Base-by-base conservation (phyloP, 2,329 filamentous ascomycete species). In the Epichloe typhina region DNA sequence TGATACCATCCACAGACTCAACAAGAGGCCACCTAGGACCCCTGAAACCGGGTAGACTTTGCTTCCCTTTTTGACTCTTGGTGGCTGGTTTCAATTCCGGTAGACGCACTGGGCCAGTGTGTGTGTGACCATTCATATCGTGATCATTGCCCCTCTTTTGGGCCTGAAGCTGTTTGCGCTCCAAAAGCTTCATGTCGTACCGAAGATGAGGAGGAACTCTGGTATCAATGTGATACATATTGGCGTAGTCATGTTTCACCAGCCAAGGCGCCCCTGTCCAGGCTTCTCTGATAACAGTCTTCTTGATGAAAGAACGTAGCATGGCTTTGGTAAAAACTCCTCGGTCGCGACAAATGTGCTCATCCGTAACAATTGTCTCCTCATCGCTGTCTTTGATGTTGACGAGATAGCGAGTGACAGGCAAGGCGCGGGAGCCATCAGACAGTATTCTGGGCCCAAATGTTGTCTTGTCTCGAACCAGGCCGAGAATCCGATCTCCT, bases 231-330 rank as follows among this genome's bases (percentile, higher is more conserved):
- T 88, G 83, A 66, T 93, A 95, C 55, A 83, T 77, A 44, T 81
- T 80, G 1, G 93, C 93, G 53, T 95, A 82, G 50, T 88, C 83
- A 37, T 85, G 78, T 69, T 94, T 96, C 17, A 97, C 91, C 50
- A 95, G 72, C 93, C 93, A 98, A 0, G 93, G 91, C 0, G 93
- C 93, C n/a, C 91, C 91, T 54, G 83, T 91, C 88, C 90, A 97
- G 4, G 88, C 80, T 62, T 97, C 93, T 54, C 91, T 76, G 2
- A 83, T 85, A n/a, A 96, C 85, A 0, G 89, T 93, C 66, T 94
- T 90, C 64, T 95, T 95, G 56, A 98, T 87, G 57, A 96, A 98
- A 5, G 89, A 88, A 36, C 91, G 83, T 40, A 98, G 74, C 65
- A 96, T 90, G 46, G 90, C 83, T 68, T 98, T 97, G 31, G 91